Conservation (phyloP, 2,329 filamentous ascomycete species). For the Metarhizium album region DNA sequence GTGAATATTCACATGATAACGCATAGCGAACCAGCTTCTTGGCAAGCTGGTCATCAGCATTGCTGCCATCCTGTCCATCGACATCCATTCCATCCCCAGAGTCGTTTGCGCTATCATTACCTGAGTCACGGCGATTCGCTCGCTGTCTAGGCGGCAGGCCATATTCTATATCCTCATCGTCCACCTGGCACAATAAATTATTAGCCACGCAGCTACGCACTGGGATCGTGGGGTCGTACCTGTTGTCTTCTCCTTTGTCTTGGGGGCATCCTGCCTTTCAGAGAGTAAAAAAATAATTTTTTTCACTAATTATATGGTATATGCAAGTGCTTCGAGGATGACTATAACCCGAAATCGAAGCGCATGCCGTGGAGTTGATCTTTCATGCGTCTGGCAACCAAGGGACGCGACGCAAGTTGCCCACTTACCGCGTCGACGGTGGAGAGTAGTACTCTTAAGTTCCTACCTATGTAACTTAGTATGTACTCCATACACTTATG, state of each 20-base stretch:
- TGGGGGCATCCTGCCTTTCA: conserved; percentile 18
- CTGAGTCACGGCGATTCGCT: conserved; percentile 17
- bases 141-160: conserved; percentile 22
- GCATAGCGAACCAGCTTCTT: conserved; percentile 62
- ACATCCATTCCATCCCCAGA: conserved; percentile 28
- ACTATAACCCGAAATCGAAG: neutral
- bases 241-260: conserved; percentile 20
- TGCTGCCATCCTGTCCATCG: conserved; percentile 21
- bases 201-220: neutral
- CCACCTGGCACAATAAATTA: conserved; percentile 9
- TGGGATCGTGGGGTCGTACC: conserved; percentile 14
- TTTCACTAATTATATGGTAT: neutral
- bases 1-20: conserved; percentile 53
- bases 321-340: neutral
- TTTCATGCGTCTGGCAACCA: too few species aligned
- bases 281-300: neutral
- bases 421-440: too few species aligned
- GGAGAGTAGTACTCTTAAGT: too few species aligned
- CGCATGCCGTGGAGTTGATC: neutral
- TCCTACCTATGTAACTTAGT: too few species aligned
- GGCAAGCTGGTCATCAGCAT: conserved; percentile 40
- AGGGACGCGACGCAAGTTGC: neutral
- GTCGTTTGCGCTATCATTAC: conserved; percentile 21
- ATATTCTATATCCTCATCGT: conserved; percentile 23
- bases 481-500: neutral